phyloP scores from a whole-genome alignment of 2,329 filamentous ascomycete species.

The Penicillium sp. region DNA sequence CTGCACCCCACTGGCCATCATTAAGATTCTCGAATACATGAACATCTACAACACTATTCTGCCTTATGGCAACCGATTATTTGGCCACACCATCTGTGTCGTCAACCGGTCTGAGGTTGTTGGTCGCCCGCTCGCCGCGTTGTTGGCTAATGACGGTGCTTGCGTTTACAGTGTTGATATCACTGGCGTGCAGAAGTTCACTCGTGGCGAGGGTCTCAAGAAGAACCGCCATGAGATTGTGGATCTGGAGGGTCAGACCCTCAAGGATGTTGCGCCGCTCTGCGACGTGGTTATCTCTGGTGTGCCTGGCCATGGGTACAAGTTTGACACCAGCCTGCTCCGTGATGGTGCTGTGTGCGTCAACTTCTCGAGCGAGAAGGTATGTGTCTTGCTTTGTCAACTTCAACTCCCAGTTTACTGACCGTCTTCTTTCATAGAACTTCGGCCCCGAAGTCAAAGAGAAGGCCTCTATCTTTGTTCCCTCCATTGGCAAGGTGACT shows the following conservation, averaged over 20 bases:
- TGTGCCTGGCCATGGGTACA: constrained; percentile 83
- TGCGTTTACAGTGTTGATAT: constrained; percentile 94
- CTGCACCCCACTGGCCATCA: constrained; percentile 90
- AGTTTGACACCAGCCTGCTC: constrained; percentile 79
- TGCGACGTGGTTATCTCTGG: constrained; percentile 95
- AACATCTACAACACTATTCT: constrained; percentile 96
- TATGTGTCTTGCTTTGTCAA: constrained; percentile 29
- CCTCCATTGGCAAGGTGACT: constrained; percentile 95
- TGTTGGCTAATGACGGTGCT: constrained; percentile 93
- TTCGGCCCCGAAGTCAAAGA: constrained; percentile 89
- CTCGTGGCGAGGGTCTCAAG: constrained; percentile 80
- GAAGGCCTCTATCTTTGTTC: constrained; percentile 94
- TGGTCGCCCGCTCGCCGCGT: constrained; percentile 82
- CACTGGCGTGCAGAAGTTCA: constrained; percentile 87
- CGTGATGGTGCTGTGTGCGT: constrained; percentile 95
- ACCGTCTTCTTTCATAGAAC: constrained; percentile 58
- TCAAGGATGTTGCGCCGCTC: constrained; percentile 77
- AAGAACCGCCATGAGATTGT: constrained; percentile 82
- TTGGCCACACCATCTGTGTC: constrained; percentile 90
- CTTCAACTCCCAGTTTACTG: not conserved
- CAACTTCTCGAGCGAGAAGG: constrained; percentile 92
- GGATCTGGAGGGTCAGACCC: constrained; percentile 73
- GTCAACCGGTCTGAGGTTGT: constrained; percentile 97
- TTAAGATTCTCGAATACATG: constrained; percentile 95
- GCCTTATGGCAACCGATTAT: constrained; percentile 86